Evolutionary conservation across 2,329 filamentous ascomycete species (phyloP).

Genomic region (Sarocladium oryzae): DNA sequence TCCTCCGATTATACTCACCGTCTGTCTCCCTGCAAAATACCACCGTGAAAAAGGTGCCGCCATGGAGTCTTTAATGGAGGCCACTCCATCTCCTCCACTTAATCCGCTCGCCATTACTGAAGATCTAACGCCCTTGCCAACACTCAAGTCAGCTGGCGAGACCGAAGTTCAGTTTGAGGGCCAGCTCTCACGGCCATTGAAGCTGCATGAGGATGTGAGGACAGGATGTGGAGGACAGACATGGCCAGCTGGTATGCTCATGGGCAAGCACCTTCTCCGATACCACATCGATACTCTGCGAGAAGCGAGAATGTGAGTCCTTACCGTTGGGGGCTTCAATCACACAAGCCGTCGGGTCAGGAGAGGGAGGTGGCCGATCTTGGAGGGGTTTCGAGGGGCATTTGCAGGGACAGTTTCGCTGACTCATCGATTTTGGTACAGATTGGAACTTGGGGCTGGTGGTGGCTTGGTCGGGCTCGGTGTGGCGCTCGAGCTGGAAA

Average conservation of each 20-base stretch:
- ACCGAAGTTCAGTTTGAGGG: slow-evolving; percentile 62
- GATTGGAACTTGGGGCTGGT: slow-evolving; percentile 86
- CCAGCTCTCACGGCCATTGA: slow-evolving; percentile 61
- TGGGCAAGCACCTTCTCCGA: slow-evolving; percentile 79
- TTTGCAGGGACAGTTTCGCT: background rate
- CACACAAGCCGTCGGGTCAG: background rate
- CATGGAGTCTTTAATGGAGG: slow-evolving; percentile 14
- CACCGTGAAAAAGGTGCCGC: background rate
- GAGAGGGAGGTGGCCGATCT: background rate
- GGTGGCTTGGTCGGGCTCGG: slow-evolving; percentile 76
- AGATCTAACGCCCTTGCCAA: slow-evolving; percentile 53
- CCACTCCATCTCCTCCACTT: slow-evolving; percentile 39
- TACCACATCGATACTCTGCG: slow-evolving; percentile 58
- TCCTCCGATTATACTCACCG: background rate
- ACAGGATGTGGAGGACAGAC: slow-evolving; percentile 88
- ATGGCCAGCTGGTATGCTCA: slow-evolving; percentile 88
- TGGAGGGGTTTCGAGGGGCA: slow-evolving; percentile 8
- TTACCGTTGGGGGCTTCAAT: background rate
- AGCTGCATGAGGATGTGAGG: slow-evolving; percentile 77
- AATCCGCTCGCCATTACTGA: slow-evolving; percentile 45
- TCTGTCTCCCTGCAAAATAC: background rate
- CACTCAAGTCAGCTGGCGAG: slow-evolving; percentile 48
- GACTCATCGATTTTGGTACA: slow-evolving; percentile 27
- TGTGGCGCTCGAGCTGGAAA: slow-evolving; percentile 48
- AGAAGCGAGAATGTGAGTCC: slow-evolving; percentile 65